Percentiles rank a stretch among this genome's conserved stretches.
Conservation (phyloP, 768 basidiomycete species). For the Pholiota microspora region DNA sequence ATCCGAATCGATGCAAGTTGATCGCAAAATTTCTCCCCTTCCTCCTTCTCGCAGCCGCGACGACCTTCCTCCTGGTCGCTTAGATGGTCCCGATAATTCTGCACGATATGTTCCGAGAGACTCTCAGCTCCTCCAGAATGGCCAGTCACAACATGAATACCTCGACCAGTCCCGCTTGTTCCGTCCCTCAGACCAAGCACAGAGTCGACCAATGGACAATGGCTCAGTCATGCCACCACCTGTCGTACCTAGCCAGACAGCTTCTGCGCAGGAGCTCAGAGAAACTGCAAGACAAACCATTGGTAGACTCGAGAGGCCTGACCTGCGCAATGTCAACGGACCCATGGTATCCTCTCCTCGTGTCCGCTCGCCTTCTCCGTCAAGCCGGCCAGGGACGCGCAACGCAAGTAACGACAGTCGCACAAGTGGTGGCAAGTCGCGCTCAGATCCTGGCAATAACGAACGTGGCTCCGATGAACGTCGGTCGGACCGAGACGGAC, state of each 20-base stretch:
- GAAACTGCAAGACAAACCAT: constrained; percentile 76
- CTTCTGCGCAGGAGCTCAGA: constrained; percentile 75
- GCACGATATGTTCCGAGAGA: constrained; percentile 10
- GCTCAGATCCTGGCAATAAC: constrained; percentile 47
- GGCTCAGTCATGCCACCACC: constrained; percentile 75
- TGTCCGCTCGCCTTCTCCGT: constrained; percentile 63
- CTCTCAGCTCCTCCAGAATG: constrained; percentile 7
- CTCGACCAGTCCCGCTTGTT: constrained; percentile 35
- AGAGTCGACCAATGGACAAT: constrained; percentile 29
- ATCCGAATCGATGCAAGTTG: constrained; percentile 16
- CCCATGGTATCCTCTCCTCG: constrained; percentile 58
- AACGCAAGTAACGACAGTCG: constrained; percentile 74
- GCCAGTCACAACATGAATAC: constrained; percentile 11
- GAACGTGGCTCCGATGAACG: constrained; percentile 52
- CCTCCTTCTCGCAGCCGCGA: constrained; percentile 8
- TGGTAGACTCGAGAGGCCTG: constrained; percentile 39
- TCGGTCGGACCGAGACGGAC: constrained; percentile 49
- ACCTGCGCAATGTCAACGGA: constrained; percentile 46
- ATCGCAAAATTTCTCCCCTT: constrained; percentile 14
- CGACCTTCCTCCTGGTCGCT: constrained; percentile 25
- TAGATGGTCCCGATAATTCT: constrained; percentile 10
- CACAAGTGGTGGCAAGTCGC: constrained; percentile 60
- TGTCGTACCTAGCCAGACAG: constrained; percentile 71
- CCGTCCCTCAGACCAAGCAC: constrained; percentile 39
- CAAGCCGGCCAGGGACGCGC: constrained; percentile 64